phyloP scores from a whole-genome alignment of 768 basidiomycete species.

The Kwoniella shandongensis region DNA sequence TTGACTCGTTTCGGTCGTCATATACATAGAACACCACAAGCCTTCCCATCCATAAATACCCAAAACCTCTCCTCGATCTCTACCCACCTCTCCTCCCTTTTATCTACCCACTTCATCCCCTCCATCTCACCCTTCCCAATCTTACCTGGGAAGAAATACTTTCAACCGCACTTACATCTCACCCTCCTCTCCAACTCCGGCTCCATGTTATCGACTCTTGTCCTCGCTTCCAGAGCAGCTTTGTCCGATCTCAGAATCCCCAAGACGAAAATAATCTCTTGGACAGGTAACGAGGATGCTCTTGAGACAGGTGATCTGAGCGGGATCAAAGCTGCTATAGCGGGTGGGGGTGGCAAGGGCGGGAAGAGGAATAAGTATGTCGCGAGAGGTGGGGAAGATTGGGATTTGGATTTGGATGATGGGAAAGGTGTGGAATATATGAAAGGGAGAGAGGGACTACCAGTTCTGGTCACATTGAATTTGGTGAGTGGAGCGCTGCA shows the following conservation, averaged over 20 bases:
- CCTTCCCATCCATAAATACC: conserved; percentile 35
- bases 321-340: conserved; percentile 52
- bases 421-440: conserved; percentile 35
- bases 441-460: conserved; percentile 35
- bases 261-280: conserved; percentile 44
- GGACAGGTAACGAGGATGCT: conserved; percentile 16
- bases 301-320: conserved; percentile 36
- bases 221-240: conserved; percentile 47
- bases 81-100: conserved; percentile 35
- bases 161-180: conserved; percentile 48
- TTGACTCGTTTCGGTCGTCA: not conserved
- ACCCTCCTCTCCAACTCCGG: conserved; percentile 45
- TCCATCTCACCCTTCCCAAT: conserved; percentile 48
- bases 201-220: conserved; percentile 34
- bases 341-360: conserved; percentile 31
- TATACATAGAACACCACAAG: conserved; percentile 43
- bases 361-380: conserved; percentile 19
- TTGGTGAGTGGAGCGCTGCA: conserved; percentile 43
- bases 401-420: conserved; percentile 49
- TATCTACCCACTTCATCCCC: conserved; percentile 48
- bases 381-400: conserved; percentile 43
- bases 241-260: conserved; percentile 48
- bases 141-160: conserved; percentile 49
- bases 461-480: conserved; percentile 48
- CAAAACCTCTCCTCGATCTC: conserved; percentile 25